A percentile compares a stretch with the other conserved stretches of the same genome.
phyloP scores from a whole-genome alignment of 805 yeast species.

The Huiozyma sinensis region DNA sequence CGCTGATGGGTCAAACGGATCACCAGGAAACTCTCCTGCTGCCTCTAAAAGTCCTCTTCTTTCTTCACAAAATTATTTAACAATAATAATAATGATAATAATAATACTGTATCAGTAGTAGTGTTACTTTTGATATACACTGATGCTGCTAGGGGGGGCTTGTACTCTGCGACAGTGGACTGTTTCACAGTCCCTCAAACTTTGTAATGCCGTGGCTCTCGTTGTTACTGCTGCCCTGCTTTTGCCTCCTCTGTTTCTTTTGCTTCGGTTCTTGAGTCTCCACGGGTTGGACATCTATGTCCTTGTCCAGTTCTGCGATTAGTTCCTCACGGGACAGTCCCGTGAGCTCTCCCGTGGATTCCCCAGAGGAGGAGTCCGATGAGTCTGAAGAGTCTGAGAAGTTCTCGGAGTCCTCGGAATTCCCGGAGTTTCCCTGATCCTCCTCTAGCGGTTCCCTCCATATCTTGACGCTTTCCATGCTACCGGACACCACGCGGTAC shows the following conservation, averaged over 20 bases:
- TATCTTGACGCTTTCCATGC: constrained; percentile 69
- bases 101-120: too few species aligned
- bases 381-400: constrained; percentile 12
- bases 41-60: too few species aligned
- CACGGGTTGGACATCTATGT: constrained; percentile 6
- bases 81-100: too few species aligned
- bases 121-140: too few species aligned
- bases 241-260: constrained; percentile 16
- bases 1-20: too few species aligned
- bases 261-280: constrained; percentile 2
- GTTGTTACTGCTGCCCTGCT: constrained; percentile 27
- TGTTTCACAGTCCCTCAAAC: constrained; percentile 45
- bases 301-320: constrained; percentile 26
- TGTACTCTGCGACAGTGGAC: neutral
- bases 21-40: too few species aligned
- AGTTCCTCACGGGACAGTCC: constrained; percentile 23
- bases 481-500: constrained; percentile 70
- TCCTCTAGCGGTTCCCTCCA: constrained; percentile 45
- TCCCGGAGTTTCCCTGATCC: constrained; percentile 11
- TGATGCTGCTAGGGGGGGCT: too few species aligned
- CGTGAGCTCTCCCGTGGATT: constrained; percentile 12
- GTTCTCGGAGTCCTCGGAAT: constrained; percentile 13
- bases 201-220: constrained; percentile 48
- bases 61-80: too few species aligned
- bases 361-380: constrained; percentile 12